Evolutionary conservation across 805 yeast species (phyloP).

Genomic region (Pichia nanzhaoensis): DNA sequence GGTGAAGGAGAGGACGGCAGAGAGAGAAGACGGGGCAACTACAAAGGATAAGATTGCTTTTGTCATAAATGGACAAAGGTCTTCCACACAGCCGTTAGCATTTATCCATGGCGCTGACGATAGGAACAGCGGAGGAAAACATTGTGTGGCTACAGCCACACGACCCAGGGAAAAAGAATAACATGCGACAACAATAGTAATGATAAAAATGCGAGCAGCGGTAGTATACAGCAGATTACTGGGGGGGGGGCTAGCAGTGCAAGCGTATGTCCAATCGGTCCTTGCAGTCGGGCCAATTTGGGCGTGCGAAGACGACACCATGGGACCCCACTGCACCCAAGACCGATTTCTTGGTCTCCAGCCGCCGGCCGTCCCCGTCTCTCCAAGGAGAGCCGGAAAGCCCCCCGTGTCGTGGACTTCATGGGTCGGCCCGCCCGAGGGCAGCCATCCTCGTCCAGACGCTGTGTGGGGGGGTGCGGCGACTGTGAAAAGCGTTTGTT

Average conservation of each 20-base stretch:
- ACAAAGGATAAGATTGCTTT: too few species aligned
- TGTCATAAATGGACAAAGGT: too few species aligned
- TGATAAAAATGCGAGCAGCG: too few species aligned
- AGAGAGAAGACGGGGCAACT: too few species aligned
- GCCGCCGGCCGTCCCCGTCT: background rate
- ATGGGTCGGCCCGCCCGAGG: slow-evolving; percentile 3
- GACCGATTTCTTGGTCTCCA: slow-evolving; percentile 5
- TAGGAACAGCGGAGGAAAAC: too few species aligned
- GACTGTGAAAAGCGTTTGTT: slow-evolving; percentile 8
- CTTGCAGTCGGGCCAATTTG: slow-evolving; percentile 10
- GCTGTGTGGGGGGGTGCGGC: slow-evolving; percentile 4
- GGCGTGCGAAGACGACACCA: slow-evolving; percentile 9
- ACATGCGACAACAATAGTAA: too few species aligned
- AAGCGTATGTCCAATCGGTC: slow-evolving; percentile 6
- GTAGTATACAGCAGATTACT: background rate
- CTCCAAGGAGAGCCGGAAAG: too few species aligned
- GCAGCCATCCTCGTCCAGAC: slow-evolving; percentile 8
- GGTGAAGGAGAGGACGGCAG: too few species aligned
- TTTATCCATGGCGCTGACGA: too few species aligned
- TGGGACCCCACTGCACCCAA: slow-evolving; percentile 11
- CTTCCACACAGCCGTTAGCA: too few species aligned
- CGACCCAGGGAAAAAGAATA: too few species aligned
- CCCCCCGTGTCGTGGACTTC: slow-evolving; percentile 7
- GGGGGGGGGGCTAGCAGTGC: background rate
- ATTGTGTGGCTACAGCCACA: too few species aligned